Evolutionary conservation across 2,329 filamentous ascomycete species (phyloP), one percentile per base, ranked within the genome.

Genomic region (Tolypocladium sp.): DNA sequence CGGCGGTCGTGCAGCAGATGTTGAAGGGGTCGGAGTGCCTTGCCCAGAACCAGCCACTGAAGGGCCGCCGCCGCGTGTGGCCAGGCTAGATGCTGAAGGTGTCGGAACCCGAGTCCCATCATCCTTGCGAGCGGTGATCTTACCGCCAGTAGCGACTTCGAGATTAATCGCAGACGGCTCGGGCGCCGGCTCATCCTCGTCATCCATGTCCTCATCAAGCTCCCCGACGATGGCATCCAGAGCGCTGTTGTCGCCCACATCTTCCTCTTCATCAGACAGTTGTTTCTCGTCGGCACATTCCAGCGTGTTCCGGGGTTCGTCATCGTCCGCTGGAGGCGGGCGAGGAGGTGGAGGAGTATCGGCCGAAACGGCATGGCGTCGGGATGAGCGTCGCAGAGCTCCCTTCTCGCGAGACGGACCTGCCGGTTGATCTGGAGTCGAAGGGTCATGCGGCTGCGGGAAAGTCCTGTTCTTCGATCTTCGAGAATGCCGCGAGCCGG

Each of bases 271-370:
- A 17, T 88, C 86, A 41, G 87, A 88, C 15, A 97, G 74, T 58
- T 91, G 90, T 70, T 89, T 89, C 75, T 97, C 93, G 69, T 97
- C 93, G 9, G 92, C 92, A 71, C 93, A 97, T 74, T 97, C 94
- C 4, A 97, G 78, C 3, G 89, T 87, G 65, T 89, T 85, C 59
- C 89, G 82, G 42, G 85, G 73, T 57, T 81, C 80, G 57, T 90
- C 86, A 2, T 83, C 79, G 20, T 86, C 82, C 49, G 80, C 78
- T 2, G 80, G 80, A 9, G 83, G 79, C 25, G 79, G 79, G 9
- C 79, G 79, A 8, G 78, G 76, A 5, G 77, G 72, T 5, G 79
- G 74, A 4, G 81, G 79, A 1, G 77, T 76, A n/a, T 83, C 80
- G n/a, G 77, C 73, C 27, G 79, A 74, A 40, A 79, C 75, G 20